Evolutionary conservation across 345 rosid species (phyloP).

Genomic region (Eutrema yunnanense): DNA sequence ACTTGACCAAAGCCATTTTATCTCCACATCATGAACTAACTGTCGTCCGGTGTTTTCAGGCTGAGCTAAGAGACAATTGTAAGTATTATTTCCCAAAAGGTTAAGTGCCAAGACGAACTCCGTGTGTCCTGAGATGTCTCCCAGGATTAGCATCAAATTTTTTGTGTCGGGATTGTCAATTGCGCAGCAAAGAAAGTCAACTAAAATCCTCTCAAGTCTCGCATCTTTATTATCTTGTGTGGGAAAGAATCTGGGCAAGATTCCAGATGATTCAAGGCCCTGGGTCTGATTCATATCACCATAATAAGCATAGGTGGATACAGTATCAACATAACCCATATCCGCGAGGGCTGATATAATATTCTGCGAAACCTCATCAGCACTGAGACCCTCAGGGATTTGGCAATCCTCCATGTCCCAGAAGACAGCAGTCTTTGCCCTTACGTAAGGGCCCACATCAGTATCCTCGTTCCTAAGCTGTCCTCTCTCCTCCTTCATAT

Average conservation of each 20-base stretch:
- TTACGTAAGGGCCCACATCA: background rate
- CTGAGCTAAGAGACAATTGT: background rate
- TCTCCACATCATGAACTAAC: background rate
- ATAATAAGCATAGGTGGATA: background rate
- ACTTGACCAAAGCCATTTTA: background rate
- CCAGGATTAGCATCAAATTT: background rate
- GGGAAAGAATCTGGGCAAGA: background rate
- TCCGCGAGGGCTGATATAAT: background rate
- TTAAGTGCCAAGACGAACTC: background rate
- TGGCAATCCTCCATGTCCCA: background rate
- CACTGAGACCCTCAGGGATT: background rate
- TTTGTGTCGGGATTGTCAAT: background rate
- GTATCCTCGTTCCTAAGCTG: background rate
- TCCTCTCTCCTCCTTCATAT: background rate
- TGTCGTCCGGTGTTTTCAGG: background rate
- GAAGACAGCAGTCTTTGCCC: background rate
- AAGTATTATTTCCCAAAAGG: background rate
- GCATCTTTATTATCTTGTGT: background rate
- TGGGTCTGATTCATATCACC: background rate
- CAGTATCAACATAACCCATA: background rate
- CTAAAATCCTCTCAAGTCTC: background rate
- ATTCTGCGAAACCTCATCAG: background rate
- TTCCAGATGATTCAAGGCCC: background rate
- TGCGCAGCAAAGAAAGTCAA: background rate
- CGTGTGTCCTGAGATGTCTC: background rate